Evolutionary conservation across 2,329 filamentous ascomycete species (phyloP).

Genomic region (Fusarium fujikuroi): DNA sequence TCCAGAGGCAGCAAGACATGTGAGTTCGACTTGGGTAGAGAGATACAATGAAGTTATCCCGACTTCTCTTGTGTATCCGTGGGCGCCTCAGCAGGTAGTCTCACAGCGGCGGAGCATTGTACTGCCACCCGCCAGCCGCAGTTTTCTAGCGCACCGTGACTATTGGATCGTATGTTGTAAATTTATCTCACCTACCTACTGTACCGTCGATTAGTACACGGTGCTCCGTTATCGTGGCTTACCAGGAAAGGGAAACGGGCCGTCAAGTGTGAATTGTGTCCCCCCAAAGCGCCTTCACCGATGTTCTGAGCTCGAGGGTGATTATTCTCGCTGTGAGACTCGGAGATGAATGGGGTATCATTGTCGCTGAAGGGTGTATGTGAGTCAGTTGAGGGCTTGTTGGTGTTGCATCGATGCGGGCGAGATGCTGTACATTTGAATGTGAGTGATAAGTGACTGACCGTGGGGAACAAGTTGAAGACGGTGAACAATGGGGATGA

Average conservation of each 20-base stretch:
- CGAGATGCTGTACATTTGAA: slow-evolving; percentile 23
- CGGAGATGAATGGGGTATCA: slow-evolving; percentile 15
- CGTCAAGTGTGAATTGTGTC: slow-evolving; percentile 14
- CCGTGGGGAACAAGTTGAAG: not conserved
- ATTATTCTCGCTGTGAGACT: slow-evolving; percentile 5
- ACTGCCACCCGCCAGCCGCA: slow-evolving; percentile 22
- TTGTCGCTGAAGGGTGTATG: slow-evolving; percentile 23
- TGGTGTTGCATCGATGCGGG: slow-evolving; percentile 13
- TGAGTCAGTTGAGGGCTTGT: slow-evolving; percentile 29
- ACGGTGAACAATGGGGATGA: slow-evolving; percentile 1
- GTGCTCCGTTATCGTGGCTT: not conserved
- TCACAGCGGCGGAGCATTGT: slow-evolving; percentile 19
- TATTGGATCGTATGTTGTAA: slow-evolving; percentile 2
- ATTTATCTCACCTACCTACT: not conserved
- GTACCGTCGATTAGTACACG: not conserved
- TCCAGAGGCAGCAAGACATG: not conserved
- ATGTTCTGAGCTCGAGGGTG: slow-evolving; percentile 23
- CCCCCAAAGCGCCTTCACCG: slow-evolving; percentile 28
- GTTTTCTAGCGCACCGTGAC: not conserved
- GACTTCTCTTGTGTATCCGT: slow-evolving; percentile 1
- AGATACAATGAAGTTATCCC: not conserved
- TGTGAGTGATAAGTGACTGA: slow-evolving; percentile 4
- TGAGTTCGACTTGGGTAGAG: slow-evolving; percentile 22
- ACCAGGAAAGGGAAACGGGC: slow-evolving; percentile 15
- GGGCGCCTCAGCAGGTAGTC: slow-evolving; percentile 27